Evolutionary conservation across 1,284 basidiomycete genomes (phyloP), one percentile per base, ranked within the genome.

Genomic region (Trichosporon sp.): DNA sequence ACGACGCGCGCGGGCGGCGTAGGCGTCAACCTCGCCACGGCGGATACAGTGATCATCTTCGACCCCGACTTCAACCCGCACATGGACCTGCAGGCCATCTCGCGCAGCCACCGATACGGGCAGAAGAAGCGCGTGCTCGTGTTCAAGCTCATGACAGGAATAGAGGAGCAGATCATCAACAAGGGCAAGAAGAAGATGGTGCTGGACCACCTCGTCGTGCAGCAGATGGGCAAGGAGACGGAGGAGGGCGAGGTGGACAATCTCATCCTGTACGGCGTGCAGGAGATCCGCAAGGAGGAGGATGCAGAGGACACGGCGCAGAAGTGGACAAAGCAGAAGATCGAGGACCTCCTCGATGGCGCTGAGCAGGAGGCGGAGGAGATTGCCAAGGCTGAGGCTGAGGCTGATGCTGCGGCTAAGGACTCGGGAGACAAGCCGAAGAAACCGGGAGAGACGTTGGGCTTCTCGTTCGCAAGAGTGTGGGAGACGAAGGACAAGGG

Each of bases 31-130:
- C 84, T 96, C 56, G 78, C 78, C 4, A 73, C 78, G 2, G 79
- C 79, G 1, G 79, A 81, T 69, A 79, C 84, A 8, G 94, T 97
- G 54, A 93, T 98, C 64, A 88, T 97, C 59, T 89, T 88, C 71
- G 93, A 95, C 74, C 90, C 91, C 0, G 94, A 97, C 81, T 97
- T 94, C 80, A 97, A 97, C 73, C 94, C 93, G 14, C 93, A 95
- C 79, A 88, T 74, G 70, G 79, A 80, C 56, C 73, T 78, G 37
- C 73, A 95, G 89, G 93, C 93, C 36, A 95, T 96, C 67, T 89
- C 92, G 13, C 87, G 93, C 63, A 87, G 91, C 27, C 91, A 95
- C 82, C 87, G 77, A 21, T 80, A 76, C 65, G 78, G 77, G 0
- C 78, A 82, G 70, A 74, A 71, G 62, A 79, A 81, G 67, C 79